phyloP scores from a whole-genome alignment of 345 rosid genomes.

The Bruguiera parviflora region DNA sequence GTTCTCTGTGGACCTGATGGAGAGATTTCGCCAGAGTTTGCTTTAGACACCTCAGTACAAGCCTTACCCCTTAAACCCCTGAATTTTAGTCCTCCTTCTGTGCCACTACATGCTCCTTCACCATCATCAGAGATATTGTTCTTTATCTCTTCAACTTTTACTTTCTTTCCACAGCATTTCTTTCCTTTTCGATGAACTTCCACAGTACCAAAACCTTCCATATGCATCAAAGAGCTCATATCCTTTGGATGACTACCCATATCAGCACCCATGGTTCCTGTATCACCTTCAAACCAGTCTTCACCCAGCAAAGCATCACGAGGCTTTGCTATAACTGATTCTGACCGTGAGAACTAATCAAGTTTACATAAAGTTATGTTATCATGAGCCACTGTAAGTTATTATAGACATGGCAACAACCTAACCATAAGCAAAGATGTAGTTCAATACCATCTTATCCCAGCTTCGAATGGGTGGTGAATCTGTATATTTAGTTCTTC shows the following conservation, averaged over 20 bases:
- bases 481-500: constrained; percentile 38
- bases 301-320: constrained; percentile 35
- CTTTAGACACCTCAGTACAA: constrained; percentile 34
- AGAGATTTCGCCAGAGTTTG: constrained; percentile 39
- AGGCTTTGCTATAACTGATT: constrained; percentile 40
- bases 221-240: constrained; percentile 42
- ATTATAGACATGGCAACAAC: constrained; percentile 6
- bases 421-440: neutral
- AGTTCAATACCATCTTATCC: constrained; percentile 60
- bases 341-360: constrained; percentile 41
- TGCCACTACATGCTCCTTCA: constrained; percentile 26
- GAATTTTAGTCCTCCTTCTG: constrained; percentile 18
- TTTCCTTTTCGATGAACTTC: constrained; percentile 60
- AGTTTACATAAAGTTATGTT: constrained; percentile 14
- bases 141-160: constrained; percentile 24
- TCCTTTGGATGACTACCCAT: constrained; percentile 41
- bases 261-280: constrained; percentile 35
- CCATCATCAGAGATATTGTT: constrained; percentile 18
- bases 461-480: constrained; percentile 56
- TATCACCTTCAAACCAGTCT: constrained; percentile 43
- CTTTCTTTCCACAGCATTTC: constrained; percentile 51
- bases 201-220: constrained; percentile 63
- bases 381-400: constrained; percentile 1
- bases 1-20: constrained; percentile 36
- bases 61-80: constrained; percentile 40